A percentile compares a stretch with the other conserved stretches of the same genome.
phyloP scores from a whole-genome alignment of 768 basidiomycete genomes.

The Auriscalpium vulgare region DNA sequence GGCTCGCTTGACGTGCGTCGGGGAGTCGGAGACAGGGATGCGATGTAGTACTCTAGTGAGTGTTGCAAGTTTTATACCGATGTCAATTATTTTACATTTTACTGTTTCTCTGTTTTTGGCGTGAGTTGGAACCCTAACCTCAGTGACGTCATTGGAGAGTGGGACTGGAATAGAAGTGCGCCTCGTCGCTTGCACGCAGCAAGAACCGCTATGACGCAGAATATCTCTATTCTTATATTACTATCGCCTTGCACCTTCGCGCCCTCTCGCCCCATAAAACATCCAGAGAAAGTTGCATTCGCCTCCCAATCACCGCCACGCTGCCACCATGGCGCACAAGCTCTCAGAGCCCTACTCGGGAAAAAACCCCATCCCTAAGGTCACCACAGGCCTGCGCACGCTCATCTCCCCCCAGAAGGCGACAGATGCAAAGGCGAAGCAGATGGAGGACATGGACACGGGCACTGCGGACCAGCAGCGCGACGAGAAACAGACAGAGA shows the following conservation, averaged over 20 bases:
- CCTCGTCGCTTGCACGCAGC: neutral
- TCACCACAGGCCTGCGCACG: constrained; percentile 22
- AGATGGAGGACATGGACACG: constrained; percentile 16
- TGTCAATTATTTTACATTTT: no score
- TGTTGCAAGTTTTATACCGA: no score
- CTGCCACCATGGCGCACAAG: constrained; percentile 20
- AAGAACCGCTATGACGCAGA: neutral
- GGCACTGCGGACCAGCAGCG: constrained; percentile 1
- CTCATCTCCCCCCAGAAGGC: constrained; percentile 23
- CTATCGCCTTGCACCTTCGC: neutral
- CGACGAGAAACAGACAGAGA: constrained; percentile 21
- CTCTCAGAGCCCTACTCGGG: constrained; percentile 24
- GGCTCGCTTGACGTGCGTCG: no score
- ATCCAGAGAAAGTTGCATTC: no score
- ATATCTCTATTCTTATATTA: neutral
- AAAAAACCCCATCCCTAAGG: constrained; percentile 25
- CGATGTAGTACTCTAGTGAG: no score
- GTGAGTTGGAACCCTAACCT: neutral
- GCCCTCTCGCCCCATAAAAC: neutral
- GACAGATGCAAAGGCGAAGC: constrained; percentile 23
- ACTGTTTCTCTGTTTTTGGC: no score
- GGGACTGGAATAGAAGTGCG: neutral
- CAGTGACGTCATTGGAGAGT: neutral
- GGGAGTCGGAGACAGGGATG: no score
- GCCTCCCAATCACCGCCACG: no score